A percentile compares a stretch with the other conserved stretches of the same genome.
Evolutionary conservation across 2,329 filamentous ascomycete species (phyloP).

Genomic region (Verticillium dahliae): DNA sequence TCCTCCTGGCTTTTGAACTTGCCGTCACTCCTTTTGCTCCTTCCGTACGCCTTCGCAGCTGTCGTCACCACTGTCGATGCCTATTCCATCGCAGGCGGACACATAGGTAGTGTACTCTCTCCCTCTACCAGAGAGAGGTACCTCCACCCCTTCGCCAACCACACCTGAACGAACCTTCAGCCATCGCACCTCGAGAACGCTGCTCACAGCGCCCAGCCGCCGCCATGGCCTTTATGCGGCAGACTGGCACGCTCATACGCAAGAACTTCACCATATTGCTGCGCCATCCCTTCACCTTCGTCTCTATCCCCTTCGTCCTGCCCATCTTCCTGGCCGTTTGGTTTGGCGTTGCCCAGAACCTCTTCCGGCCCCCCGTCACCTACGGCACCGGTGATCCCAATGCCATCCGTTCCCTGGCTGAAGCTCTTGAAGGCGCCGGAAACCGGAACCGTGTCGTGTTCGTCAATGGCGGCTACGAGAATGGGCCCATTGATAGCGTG

Average conservation of each 20-base stretch:
- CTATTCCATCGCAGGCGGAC: too few relatives aligned
- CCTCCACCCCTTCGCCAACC: too few relatives aligned
- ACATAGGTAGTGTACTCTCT: too few relatives aligned
- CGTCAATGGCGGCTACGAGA: constrained; percentile 65
- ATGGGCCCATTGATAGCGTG: constrained; percentile 65
- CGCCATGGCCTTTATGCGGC: constrained; percentile 23
- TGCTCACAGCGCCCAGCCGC: not conserved
- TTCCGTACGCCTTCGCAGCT: too few relatives aligned
- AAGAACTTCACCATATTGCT: constrained; percentile 58
- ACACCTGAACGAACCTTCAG: too few relatives aligned
- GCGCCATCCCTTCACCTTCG: constrained; percentile 44
- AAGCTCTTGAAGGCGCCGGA: not conserved
- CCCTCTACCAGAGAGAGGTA: too few relatives aligned
- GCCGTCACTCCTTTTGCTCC: too few relatives aligned
- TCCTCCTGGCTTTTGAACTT: too few relatives aligned
- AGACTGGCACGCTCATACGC: constrained; percentile 53
- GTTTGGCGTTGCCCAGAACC: constrained; percentile 68
- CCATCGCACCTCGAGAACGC: too few relatives aligned
- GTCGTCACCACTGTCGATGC: too few relatives aligned
- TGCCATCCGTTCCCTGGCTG: constrained; percentile 53
- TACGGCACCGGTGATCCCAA: constrained; percentile 64
- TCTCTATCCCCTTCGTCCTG: constrained; percentile 52
- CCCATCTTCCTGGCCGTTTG: constrained; percentile 53
- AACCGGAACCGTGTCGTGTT: constrained; percentile 64
- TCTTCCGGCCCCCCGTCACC: constrained; percentile 68